phyloP scores from a whole-genome alignment of 805 yeast species.

The Sugiyamaella marilandica region DNA sequence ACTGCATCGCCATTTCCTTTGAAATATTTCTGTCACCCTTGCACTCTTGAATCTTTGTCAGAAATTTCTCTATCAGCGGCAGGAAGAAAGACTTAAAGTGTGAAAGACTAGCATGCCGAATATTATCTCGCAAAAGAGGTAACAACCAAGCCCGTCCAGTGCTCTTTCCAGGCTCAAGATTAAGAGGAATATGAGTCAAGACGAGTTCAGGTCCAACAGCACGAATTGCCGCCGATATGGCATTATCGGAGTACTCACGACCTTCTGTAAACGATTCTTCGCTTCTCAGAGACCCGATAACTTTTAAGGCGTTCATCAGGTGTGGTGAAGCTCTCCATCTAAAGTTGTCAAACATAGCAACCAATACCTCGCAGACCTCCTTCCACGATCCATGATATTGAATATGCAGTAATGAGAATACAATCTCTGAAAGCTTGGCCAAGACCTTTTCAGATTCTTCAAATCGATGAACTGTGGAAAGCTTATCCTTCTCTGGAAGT shows the following conservation, averaged over 20 bases:
- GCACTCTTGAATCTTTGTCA: constrained; percentile 21
- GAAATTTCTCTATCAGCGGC: constrained; percentile 47
- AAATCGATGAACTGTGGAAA: not conserved
- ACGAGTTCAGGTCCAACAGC: constrained; percentile 86
- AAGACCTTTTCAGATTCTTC: constrained; percentile 44
- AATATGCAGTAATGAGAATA: constrained; percentile 61
- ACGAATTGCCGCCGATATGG: constrained; percentile 71
- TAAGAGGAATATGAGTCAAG: constrained; percentile 62
- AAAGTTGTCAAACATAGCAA: constrained; percentile 58
- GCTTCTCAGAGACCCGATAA: constrained; percentile 83
- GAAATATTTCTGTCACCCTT: constrained; percentile 17
- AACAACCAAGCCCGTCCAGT: constrained; percentile 92
- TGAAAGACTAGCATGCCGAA: constrained; percentile 61
- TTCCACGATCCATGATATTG: constrained; percentile 71
- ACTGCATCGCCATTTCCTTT: constrained; percentile 55
- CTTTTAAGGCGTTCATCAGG: constrained; percentile 57
- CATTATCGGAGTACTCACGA: constrained; percentile 72
- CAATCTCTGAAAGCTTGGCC: constrained; percentile 47
- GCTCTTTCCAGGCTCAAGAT: constrained; percentile 49
- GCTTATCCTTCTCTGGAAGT: constrained; percentile 39
- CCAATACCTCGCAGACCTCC: constrained; percentile 65
- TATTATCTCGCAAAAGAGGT: constrained; percentile 84
- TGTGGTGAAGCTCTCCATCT: constrained; percentile 67
- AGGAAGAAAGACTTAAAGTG: constrained; percentile 59
- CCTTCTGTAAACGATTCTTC: constrained; percentile 62